These are phyloP conservation scores for Globisporangium alternatum DNA, from an alignment of 352 stramenopile species.

Conservation along the genomic window DNA sequence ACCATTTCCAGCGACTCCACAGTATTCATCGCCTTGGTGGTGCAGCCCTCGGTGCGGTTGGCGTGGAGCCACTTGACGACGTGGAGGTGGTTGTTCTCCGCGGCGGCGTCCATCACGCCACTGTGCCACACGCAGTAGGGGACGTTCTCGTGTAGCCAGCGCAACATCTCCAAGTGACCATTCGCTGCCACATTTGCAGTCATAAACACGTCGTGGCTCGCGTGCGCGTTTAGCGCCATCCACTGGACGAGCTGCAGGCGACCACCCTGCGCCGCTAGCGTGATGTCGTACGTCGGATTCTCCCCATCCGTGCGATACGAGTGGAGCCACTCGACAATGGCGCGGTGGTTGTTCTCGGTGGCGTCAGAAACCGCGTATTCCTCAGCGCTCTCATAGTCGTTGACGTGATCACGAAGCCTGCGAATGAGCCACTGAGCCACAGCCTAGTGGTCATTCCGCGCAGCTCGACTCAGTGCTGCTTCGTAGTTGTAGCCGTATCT, in stretches of 20 bases:
- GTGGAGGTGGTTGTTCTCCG: neutral
- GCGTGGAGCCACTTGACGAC: neutral
- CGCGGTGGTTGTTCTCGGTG: neutral
- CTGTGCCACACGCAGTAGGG: neutral
- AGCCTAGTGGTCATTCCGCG: too few species aligned
- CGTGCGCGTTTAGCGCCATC: neutral
- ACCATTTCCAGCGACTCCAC: neutral
- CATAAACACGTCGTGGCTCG: neutral
- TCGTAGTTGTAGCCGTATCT: too few species aligned
- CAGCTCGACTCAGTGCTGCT: too few species aligned
- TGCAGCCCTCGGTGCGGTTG: constrained; percentile 13
- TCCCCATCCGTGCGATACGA: neutral
- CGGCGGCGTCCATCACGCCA: neutral
- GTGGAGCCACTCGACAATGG: neutral
- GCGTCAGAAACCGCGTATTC: too few species aligned
- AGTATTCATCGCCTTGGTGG: neutral
- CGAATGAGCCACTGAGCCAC: too few species aligned
- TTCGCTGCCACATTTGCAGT: neutral
- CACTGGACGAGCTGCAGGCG: neutral
- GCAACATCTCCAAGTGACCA: neutral
- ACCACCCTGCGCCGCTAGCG: neutral
- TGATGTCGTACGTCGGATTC: neutral
- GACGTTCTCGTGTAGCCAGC: neutral
- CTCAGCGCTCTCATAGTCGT: too few species aligned
- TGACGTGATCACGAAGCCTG: too few species aligned